These are phyloP conservation scores for Cryptococcus sp. DNA, from an alignment of 1,284 basidiomycete genomes.

Conservation along the genomic window DNA sequence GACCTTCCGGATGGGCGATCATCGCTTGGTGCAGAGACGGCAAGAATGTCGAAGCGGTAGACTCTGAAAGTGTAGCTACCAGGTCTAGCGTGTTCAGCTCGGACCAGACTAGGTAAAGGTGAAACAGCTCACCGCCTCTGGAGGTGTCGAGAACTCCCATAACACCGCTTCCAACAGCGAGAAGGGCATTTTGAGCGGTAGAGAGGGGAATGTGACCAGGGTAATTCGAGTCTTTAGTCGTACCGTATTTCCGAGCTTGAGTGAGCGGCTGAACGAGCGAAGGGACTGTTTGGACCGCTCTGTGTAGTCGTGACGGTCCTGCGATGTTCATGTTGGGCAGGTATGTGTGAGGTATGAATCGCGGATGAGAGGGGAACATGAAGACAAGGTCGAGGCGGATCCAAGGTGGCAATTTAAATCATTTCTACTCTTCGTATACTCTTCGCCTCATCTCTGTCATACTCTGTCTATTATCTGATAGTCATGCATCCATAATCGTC, in stretches of 20 bases:
- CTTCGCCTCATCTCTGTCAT: too few species aligned
- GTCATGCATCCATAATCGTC: too few species aligned
- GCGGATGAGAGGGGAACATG: too few species aligned
- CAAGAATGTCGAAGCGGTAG: conserved; percentile 77
- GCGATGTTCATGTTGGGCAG: too few species aligned
- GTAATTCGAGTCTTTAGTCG: conserved; percentile 35
- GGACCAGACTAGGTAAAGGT: conserved; percentile 4
- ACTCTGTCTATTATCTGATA: too few species aligned
- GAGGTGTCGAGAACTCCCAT: conserved; percentile 77
- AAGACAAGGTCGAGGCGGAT: too few species aligned
- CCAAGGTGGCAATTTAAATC: too few species aligned
- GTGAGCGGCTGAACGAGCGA: background rate
- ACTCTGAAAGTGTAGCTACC: conserved; percentile 86
- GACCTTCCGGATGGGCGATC: conserved; percentile 71
- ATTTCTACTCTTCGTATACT: too few species aligned
- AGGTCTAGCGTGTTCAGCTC: conserved; percentile 59
- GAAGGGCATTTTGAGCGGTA: conserved; percentile 72
- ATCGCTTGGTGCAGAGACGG: conserved; percentile 71
- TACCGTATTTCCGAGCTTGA: background rate
- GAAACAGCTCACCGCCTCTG: conserved; percentile 64
- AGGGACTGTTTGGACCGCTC: background rate
- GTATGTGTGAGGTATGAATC: too few species aligned
- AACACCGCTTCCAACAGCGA: conserved; percentile 79
- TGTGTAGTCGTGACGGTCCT: background rate
- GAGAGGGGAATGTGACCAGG: conserved; percentile 77